phyloP scores from a whole-genome alignment of 1,284 basidiomycete species.

The Tilletia indica region DNA sequence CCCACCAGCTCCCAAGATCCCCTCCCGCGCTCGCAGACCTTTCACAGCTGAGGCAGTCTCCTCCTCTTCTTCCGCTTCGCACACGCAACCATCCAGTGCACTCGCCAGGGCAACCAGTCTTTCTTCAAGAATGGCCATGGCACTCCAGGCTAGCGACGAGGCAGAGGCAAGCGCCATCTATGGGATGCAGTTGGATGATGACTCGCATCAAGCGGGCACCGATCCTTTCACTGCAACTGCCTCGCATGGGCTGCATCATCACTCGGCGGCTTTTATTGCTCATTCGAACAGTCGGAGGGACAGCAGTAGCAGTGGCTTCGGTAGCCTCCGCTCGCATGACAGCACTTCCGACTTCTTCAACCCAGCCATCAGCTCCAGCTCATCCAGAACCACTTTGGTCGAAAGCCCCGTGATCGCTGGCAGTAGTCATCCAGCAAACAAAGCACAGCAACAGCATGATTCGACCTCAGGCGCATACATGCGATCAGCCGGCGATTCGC shows the following conservation, averaged over 20 bases:
- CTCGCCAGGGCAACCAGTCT: neutral
- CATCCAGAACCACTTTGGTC: neutral
- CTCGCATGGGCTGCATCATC: too few relatives aligned
- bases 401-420: neutral
- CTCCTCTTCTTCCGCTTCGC: neutral
- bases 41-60: neutral
- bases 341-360: constrained; percentile 12
- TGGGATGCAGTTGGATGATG: constrained; percentile 5
- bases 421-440: neutral
- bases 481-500: neutral
- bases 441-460: neutral
- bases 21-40: neutral
- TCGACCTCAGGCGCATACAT: too few relatives aligned
- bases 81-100: neutral
- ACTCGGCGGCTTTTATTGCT: too few relatives aligned
- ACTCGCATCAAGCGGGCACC: too few relatives aligned
- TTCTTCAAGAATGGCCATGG: neutral
- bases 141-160: neutral
- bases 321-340: neutral
- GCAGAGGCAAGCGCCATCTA: neutral
- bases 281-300: neutral
- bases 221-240: too few relatives aligned
- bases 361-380: neutral
- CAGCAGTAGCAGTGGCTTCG: constrained; percentile 9
- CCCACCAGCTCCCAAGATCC: constrained; percentile 14